phyloP scores from a whole-genome alignment of 1,284 basidiomycete species.

The Puccinia hordei region DNA sequence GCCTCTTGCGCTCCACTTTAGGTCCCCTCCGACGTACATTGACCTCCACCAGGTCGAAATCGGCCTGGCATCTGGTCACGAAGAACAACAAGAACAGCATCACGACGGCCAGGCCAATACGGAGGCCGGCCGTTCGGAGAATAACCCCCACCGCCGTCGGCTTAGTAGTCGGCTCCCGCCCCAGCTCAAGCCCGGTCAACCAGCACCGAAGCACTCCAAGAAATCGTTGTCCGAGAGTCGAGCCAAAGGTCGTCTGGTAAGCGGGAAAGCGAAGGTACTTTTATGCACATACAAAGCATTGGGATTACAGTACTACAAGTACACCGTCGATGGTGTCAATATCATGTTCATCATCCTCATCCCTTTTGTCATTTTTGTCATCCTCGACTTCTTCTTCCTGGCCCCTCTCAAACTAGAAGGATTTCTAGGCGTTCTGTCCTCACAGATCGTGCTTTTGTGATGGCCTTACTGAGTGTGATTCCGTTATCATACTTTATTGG shows the following conservation, averaged over 20 bases:
- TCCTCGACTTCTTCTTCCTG: slow-evolving; percentile 86
- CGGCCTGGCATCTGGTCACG: slow-evolving; percentile 57
- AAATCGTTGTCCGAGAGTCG: slow-evolving; percentile 62
- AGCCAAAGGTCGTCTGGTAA: slow-evolving; percentile 63
- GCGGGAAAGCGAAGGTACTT: slow-evolving; percentile 70
- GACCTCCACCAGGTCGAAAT: slow-evolving; percentile 39
- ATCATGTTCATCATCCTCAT: slow-evolving; percentile 96
- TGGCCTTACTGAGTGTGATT: slow-evolving; percentile 87
- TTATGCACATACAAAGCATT: slow-evolving; percentile 92
- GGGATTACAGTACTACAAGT: slow-evolving; percentile 96
- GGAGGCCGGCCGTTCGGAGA: no score
- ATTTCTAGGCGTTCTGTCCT: slow-evolving; percentile 72
- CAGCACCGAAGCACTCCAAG: slow-evolving; percentile 67
- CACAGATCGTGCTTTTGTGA: slow-evolving; percentile 79
- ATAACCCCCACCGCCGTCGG: slow-evolving; percentile 40
- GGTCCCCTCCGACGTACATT: slow-evolving; percentile 71
- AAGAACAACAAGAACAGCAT: slow-evolving; percentile 56
- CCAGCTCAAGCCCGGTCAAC: slow-evolving; percentile 70
- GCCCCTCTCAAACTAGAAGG: slow-evolving; percentile 66
- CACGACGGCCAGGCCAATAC: slow-evolving; percentile 43
- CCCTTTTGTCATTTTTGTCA: slow-evolving; percentile 90
- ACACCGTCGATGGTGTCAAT: slow-evolving; percentile 97
- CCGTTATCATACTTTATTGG: slow-evolving; percentile 99
- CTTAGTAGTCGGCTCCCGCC: slow-evolving; percentile 61
- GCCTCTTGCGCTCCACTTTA: slow-evolving; percentile 87